Evolutionary conservation across 768 basidiomycete species (phyloP).

Genomic region (Phylloporus arenicola): DNA sequence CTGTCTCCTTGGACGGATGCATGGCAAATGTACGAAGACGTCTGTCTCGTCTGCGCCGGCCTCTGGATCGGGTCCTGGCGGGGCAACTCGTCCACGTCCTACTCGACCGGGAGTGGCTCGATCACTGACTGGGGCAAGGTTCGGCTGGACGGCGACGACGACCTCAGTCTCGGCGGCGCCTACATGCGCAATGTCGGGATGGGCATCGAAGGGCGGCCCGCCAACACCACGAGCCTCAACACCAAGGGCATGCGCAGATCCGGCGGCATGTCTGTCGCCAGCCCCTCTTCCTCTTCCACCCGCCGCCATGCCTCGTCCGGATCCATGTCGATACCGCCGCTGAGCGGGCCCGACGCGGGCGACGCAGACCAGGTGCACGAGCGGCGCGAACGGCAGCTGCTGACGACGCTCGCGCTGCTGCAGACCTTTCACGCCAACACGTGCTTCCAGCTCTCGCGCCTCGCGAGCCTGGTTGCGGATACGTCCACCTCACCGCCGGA

Average conservation of each 20-base stretch:
- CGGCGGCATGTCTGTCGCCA: constrained; percentile 41
- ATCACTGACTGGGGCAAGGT: constrained; percentile 51
- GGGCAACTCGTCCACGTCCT: constrained; percentile 42
- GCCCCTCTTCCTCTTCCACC: constrained; percentile 14
- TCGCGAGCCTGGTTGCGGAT: constrained; percentile 24
- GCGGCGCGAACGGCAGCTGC: constrained; percentile 33
- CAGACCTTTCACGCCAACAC: constrained; percentile 67
- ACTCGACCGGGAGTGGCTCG: constrained; percentile 43
- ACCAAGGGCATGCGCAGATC: constrained; percentile 38
- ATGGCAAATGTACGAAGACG: constrained; percentile 82
- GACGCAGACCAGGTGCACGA: constrained; percentile 11
- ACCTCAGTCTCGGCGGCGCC: constrained; percentile 37
- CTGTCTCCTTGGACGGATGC: constrained; percentile 62
- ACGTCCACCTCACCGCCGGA: constrained; percentile 7
- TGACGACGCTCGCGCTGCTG: constrained; percentile 54
- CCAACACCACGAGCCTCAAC: constrained; percentile 19
- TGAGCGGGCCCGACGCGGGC: not conserved
- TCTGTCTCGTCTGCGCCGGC: constrained; percentile 75
- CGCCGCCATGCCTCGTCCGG: constrained; percentile 32
- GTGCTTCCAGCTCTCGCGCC: constrained; percentile 49
- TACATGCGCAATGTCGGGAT: constrained; percentile 58
- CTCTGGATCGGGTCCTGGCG: constrained; percentile 74
- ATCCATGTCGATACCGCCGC: not conserved
- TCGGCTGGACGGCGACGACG: constrained; percentile 63
- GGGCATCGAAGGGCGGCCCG: constrained; percentile 66